Evolutionary conservation across 1,139 yeast genomes (phyloP).

Genomic region (Debaryomycetaceae sp.): DNA sequence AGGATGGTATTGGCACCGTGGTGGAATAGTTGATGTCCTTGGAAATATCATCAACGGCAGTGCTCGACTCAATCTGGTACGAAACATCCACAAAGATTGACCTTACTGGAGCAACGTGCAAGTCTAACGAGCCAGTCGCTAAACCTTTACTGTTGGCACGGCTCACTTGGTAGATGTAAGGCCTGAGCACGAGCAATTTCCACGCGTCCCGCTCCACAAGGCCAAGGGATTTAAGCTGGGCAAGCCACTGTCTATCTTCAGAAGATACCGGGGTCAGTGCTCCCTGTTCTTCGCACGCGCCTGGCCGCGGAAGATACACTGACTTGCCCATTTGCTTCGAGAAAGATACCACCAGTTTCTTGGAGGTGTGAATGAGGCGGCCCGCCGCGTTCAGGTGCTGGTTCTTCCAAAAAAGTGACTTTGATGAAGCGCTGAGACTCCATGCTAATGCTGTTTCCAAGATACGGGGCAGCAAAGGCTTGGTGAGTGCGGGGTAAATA

Average conservation of each 20-base stretch:
- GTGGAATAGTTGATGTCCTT: constrained; percentile 7
- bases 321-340: constrained; percentile 29
- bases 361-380: constrained; percentile 4
- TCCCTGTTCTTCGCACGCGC: constrained; percentile 8
- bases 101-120: constrained; percentile 6
- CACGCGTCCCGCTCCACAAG: constrained; percentile 63
- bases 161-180: constrained; percentile 56
- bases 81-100: constrained; percentile 36
- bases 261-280: constrained; percentile 25
- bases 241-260: constrained; percentile 72
- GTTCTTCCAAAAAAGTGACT: constrained; percentile 71
- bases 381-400: constrained; percentile 18
- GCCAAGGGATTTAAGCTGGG: constrained; percentile 59
- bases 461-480: constrained; percentile 56
- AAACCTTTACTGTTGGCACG: constrained; percentile 9
- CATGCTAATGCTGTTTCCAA: constrained; percentile 61
- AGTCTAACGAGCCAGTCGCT: constrained; percentile 2
- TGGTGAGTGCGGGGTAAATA: constrained; percentile 51
- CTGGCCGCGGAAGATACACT: constrained; percentile 21
- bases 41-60: constrained; percentile 6
- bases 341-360: constrained; percentile 11
- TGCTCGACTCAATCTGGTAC: constrained; percentile 19
- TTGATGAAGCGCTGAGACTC: constrained; percentile 52
- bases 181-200: constrained; percentile 66
- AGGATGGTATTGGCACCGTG: constrained; percentile 8